Percentiles rank a stretch among this genome's conserved stretches.
Conservation (phyloP, 805 yeast species). For the Torulaspora gathmanii region DNA sequence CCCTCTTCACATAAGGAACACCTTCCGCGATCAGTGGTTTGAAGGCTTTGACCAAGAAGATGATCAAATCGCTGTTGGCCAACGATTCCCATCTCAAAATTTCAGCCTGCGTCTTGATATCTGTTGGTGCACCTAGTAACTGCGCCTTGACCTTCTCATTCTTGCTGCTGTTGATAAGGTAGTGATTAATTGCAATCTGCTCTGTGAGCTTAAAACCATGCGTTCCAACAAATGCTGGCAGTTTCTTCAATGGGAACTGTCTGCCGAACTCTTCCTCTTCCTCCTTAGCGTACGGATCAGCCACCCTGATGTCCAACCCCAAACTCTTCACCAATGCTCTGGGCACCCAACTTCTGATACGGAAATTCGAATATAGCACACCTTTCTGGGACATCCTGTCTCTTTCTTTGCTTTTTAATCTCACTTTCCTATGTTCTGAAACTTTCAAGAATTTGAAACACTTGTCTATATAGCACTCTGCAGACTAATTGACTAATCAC, state of each 20-base stretch:
- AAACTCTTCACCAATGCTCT: slow-evolving; percentile 54
- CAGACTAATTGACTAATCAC: no score
- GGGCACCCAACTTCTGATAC: slow-evolving; percentile 40
- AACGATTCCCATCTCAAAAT: slow-evolving; percentile 76
- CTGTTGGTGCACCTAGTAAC: slow-evolving; percentile 49
- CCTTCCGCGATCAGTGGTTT: slow-evolving; percentile 66
- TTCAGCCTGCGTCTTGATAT: slow-evolving; percentile 40
- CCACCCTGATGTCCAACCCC: slow-evolving; percentile 54
- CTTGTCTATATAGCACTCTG: no score
- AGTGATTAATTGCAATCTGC: slow-evolving; percentile 57
- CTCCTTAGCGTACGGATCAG: slow-evolving; percentile 27
- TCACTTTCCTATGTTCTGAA: no score
- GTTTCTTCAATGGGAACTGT: slow-evolving; percentile 59
- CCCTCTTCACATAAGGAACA: slow-evolving; percentile 75
- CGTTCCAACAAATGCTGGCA: slow-evolving; percentile 67
- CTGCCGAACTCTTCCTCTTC: slow-evolving; percentile 40
- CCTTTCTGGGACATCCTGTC: slow-evolving; percentile 56
- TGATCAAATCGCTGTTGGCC: slow-evolving; percentile 62
- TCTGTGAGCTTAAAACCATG: slow-evolving; percentile 71
- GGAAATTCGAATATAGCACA: slow-evolving; percentile 49
- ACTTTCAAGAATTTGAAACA: slow-evolving; percentile 1
- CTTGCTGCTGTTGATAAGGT: slow-evolving; percentile 39
- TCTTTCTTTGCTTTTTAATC: no score
- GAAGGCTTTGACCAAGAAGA: slow-evolving; percentile 46
- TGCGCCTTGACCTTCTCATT: slow-evolving; percentile 37